Evolutionary conservation across 1,284 basidiomycete species (phyloP).

Genomic region (Coriolopsis trogii): DNA sequence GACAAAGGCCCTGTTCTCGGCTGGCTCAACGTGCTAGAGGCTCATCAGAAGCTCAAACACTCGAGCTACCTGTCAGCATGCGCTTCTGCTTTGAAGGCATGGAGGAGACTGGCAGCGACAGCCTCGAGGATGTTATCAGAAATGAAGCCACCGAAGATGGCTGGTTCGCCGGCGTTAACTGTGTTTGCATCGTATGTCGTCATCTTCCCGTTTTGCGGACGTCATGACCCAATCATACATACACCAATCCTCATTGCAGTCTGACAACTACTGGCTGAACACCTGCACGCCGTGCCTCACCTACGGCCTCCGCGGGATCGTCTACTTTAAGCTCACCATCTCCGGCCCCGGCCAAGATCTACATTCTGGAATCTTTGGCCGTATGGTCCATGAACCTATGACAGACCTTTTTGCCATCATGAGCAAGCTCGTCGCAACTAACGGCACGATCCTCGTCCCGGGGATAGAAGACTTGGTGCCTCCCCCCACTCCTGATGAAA

Average conservation of each 20-base stretch:
- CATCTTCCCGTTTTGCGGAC: not conserved
- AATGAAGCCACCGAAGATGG: conserved; percentile 71
- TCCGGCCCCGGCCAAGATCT: conserved; percentile 89
- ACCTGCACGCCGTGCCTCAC: conserved; percentile 76
- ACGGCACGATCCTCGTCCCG: conserved; percentile 88
- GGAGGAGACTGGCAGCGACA: conserved; percentile 96
- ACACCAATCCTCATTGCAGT: too few relatives aligned
- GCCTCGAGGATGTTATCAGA: conserved; percentile 89
- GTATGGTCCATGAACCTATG: conserved; percentile 90
- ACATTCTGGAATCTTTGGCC: conserved; percentile 91
- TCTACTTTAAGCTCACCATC: conserved; percentile 87
- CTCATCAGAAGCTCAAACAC: conserved; percentile 74
- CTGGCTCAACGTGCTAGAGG: conserved; percentile 95
- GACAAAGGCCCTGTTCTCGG: conserved; percentile 94
- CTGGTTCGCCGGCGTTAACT: conserved; percentile 92
- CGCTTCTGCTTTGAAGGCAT: conserved; percentile 97
- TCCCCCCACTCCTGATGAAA: conserved; percentile 78
- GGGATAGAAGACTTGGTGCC: conserved; percentile 91
- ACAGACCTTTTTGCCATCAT: conserved; percentile 79
- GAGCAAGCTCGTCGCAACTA: conserved; percentile 84
- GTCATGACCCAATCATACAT: not conserved
- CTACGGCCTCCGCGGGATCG: conserved; percentile 84
- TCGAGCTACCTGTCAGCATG: conserved; percentile 92
- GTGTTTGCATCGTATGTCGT: conserved; percentile 86
- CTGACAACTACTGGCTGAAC: conserved; percentile 88